Evolutionary conservation across 1,139 yeast genomes (phyloP).

Genomic region (Nakaseomyces sp.): DNA sequence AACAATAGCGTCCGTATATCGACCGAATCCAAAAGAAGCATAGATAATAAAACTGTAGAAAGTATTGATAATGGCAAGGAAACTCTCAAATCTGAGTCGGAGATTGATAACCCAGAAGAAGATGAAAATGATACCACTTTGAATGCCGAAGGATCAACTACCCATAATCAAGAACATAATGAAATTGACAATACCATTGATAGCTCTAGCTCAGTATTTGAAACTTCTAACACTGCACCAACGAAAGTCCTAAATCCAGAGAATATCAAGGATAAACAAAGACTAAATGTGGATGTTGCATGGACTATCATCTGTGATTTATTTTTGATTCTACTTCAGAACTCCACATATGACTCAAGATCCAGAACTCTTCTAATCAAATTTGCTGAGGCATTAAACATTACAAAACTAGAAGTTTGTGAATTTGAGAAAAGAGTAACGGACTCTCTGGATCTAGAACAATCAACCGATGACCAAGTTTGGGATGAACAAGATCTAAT

Average conservation of each 20-base stretch:
- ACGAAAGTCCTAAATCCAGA: slow-evolving; percentile 31
- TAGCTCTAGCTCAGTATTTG: background rate
- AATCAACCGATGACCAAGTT: slow-evolving; percentile 57
- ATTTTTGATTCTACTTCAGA: slow-evolving; percentile 68
- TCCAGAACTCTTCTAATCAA: slow-evolving; percentile 65
- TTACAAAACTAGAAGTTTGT: slow-evolving; percentile 55
- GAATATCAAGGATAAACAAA: slow-evolving; percentile 32
- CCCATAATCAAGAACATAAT: too few relatives aligned
- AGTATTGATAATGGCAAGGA: too few relatives aligned
- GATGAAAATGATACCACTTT: too few relatives aligned
- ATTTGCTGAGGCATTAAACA: slow-evolving; percentile 56
- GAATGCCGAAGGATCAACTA: too few relatives aligned
- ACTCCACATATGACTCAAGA: slow-evolving; percentile 82
- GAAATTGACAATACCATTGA: background rate
- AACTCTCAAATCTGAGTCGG: too few relatives aligned
- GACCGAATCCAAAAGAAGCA: too few relatives aligned
- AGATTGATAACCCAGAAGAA: too few relatives aligned
- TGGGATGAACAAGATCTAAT: slow-evolving; percentile 69
- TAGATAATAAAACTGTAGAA: too few relatives aligned
- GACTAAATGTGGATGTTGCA: slow-evolving; percentile 62
- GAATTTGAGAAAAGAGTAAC: slow-evolving; percentile 90
- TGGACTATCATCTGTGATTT: slow-evolving; percentile 94
- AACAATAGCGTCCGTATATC: too few relatives aligned
- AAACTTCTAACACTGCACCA: slow-evolving; percentile 9
- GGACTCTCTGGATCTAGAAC: slow-evolving; percentile 82